Conservation (phyloP, 805 yeast species). For the Wickerhamomyces hampshirensis region DNA sequence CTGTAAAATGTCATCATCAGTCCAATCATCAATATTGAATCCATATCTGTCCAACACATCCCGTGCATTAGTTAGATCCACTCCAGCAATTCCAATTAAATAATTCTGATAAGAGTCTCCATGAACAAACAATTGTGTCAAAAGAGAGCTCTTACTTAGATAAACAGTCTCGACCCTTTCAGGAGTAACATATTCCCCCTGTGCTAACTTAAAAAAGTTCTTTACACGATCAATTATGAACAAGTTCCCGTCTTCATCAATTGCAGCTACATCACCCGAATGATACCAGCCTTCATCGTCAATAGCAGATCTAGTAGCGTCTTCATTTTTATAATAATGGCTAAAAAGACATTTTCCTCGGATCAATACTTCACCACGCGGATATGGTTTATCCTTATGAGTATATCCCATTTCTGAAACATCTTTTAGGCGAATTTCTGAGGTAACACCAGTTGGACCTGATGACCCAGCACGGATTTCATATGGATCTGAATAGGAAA, state of each 20-base stretch:
- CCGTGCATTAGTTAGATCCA: constrained; percentile 33
- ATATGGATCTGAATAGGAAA: constrained; percentile 29
- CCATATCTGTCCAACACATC: background rate
- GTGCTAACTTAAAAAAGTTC: constrained; percentile 56
- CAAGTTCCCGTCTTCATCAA: constrained; percentile 42
- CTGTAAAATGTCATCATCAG: constrained; percentile 8
- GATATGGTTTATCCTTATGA: constrained; percentile 31
- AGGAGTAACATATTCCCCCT: constrained; percentile 57
- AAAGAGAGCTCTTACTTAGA: constrained; percentile 35
- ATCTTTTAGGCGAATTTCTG: constrained; percentile 49
- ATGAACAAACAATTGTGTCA: constrained; percentile 46
- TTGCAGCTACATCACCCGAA: constrained; percentile 50
- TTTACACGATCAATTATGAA: constrained; percentile 58
- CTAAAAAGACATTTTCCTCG: constrained; percentile 47
- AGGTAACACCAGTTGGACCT: constrained; percentile 43
- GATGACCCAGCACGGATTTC: constrained; percentile 42
- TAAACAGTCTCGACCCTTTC: constrained; percentile 59
- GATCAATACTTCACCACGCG: constrained; percentile 48
- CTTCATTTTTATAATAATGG: constrained; percentile 19
- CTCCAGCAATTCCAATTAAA: constrained; percentile 51
- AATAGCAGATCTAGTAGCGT: constrained; percentile 25
- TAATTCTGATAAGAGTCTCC: constrained; percentile 48
- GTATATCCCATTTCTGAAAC: constrained; percentile 54
- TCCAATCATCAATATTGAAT: constrained; percentile 3
- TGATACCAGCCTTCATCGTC: constrained; percentile 50